Percentiles rank a stretch among this genome's conserved stretches.
Conservation (phyloP, 2,329 filamentous ascomycete species). For the Esteya vermicola region DNA sequence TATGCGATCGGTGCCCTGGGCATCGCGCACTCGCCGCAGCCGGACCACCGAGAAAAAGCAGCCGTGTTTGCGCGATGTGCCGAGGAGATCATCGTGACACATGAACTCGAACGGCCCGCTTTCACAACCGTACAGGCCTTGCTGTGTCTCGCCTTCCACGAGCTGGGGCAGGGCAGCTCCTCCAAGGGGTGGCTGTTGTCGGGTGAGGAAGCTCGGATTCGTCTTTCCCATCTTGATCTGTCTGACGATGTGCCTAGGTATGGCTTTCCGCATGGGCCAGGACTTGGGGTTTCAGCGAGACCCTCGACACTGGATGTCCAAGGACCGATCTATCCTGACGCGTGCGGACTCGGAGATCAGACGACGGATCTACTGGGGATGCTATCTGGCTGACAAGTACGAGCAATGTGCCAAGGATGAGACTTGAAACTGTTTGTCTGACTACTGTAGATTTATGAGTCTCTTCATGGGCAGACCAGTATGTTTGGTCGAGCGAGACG, state of each 20-base stretch:
- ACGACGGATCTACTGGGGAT: conserved; percentile 1
- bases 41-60: background rate
- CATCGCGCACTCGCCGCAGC: background rate
- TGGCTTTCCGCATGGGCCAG: conserved; percentile 1
- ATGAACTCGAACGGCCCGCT: background rate
- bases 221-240: background rate
- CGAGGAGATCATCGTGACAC: background rate
- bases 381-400: background rate
- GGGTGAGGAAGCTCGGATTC: background rate
- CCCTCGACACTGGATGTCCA: background rate
- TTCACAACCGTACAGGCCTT: background rate
- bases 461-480: background rate
- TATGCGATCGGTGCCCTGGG: background rate
- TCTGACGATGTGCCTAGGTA: background rate
- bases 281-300: conserved; percentile 1
- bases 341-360: background rate
- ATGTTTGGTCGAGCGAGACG: background rate
- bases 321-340: background rate
- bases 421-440: background rate
- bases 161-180: background rate
- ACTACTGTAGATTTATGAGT: background rate
- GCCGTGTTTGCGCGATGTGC: background rate
- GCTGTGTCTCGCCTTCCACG: background rate
- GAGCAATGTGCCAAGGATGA: background rate
- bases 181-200: conserved; percentile 1